Evolutionary conservation across 768 basidiomycete species (phyloP).

Genomic region (Mycena vulgaris): DNA sequence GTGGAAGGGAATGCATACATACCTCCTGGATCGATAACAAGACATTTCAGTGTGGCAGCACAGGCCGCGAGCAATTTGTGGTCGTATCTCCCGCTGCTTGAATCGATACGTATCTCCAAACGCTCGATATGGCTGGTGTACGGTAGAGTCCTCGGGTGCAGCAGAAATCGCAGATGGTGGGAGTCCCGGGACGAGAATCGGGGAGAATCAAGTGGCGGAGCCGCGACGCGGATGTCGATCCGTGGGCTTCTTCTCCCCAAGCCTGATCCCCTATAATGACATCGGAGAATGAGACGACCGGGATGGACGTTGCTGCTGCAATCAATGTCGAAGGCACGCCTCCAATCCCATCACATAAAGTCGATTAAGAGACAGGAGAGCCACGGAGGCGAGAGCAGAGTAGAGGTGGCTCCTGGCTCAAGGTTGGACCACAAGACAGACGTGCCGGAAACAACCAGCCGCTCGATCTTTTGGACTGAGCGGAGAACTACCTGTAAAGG

Average conservation of each 20-base stretch:
- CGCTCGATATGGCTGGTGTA: conserved; percentile 2
- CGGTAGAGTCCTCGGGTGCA: neutral
- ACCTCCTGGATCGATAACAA: conserved; percentile 19
- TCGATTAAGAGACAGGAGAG: neutral
- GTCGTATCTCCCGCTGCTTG: neutral
- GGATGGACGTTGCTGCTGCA: neutral
- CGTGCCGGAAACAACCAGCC: conserved; percentile 1
- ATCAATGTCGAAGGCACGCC: conserved; percentile 6
- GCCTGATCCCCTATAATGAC: neutral
- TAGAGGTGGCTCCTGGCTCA: neutral
- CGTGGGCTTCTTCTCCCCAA: neutral
- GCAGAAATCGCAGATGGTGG: conserved; percentile 1
- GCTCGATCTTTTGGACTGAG: neutral
- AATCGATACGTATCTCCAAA: neutral
- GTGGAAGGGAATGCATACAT: neutral
- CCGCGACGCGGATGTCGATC: neutral
- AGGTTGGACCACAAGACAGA: neutral
- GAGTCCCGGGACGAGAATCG: neutral
- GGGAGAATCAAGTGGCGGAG: conserved; percentile 2
- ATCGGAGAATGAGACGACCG: conserved; percentile 10
- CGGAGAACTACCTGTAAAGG: neutral
- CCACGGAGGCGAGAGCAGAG: conserved; percentile 10
- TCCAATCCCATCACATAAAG: neutral
- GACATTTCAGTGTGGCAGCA: conserved; percentile 4
- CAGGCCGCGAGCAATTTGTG: conserved; percentile 14